Base-by-base conservation (phyloP, 2,329 filamentous ascomycete species). In the Ilyonectria mors-panacis region DNA sequence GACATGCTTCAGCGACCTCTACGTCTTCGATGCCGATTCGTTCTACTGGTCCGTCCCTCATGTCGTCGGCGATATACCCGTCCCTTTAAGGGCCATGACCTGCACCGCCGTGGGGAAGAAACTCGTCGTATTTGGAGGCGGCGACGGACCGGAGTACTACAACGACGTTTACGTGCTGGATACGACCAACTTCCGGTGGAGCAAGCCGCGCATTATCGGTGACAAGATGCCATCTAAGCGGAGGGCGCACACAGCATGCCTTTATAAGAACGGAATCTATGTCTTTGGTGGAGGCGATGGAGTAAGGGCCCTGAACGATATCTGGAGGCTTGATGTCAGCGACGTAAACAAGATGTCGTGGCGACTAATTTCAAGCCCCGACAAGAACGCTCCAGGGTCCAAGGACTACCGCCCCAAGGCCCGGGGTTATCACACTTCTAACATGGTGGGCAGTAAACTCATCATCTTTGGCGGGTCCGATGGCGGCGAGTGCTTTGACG, bases 111-210 rank as follows among this genome's bases (percentile, higher is more conserved):
- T 92, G 21, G 89, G 89, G 71, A 92, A 92, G 82, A 92, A 91
- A 78, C 84, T 93, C 30, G 86, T 93, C 48, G 85, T 93, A 2
- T 92, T 93, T 75, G 91, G 91, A 60, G 91, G 91, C 50, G 91
- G 91, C 63, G 91, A 93, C 73, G 91, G 91, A 0, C 90, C 90
- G 0, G 87, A 89, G 26, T 93, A 93, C 79, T 92, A 92, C 78
- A 92, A 92, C 75, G 89, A 92, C 73, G 87, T 93, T 21, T 92
- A 92, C 76, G 89, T 93, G 51, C 83, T 92, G n/a, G 91, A 93
- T 75, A 93, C 90, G 23, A 84, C 90, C 67, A 93, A 89, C 77
- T 91, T 90, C 77, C 86, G 88, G 21, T 93, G 90, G 89, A 87
- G 86, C 45, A 87, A 86, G 67, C 90, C 91, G 47, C 85, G 85